A percentile compares a stretch with the other conserved stretches of the same genome.
These are phyloP conservation scores for Coemansia brasiliensis DNA, from an alignment of 192 early-diverging fungal genomes.

Conservation along the genomic window DNA sequence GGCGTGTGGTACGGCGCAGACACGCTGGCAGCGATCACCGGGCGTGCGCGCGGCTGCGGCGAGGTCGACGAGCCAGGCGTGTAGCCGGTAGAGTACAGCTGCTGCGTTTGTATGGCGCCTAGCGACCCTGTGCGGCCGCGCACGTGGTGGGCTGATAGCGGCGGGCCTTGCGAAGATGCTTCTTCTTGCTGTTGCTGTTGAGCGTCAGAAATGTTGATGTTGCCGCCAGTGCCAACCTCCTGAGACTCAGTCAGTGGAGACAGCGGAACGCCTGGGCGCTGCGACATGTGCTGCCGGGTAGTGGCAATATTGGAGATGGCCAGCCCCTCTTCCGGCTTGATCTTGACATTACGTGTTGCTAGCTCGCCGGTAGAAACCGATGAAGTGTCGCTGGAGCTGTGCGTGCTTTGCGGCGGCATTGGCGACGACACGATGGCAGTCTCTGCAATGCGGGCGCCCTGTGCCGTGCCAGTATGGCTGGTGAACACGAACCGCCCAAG, in stretches of 20 bases:
- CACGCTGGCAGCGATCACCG: constrained; percentile 1
- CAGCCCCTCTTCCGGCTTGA: constrained; percentile 25
- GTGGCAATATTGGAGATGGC: constrained; percentile 17
- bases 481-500: constrained; percentile 48
- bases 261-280: constrained; percentile 9
- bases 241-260: constrained; percentile 49
- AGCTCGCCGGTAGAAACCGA: constrained; percentile 9
- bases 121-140: constrained; percentile 37
- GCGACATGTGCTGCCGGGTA: constrained; percentile 7
- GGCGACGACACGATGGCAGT: constrained; percentile 1
- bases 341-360: background rate
- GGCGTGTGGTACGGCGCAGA: constrained; percentile 11
- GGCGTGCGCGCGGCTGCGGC: constrained; percentile 10
- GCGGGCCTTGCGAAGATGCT: constrained; percentile 2
- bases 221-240: constrained; percentile 21
- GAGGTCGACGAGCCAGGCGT: background rate
- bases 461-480: constrained; percentile 7
- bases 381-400: constrained; percentile 21
- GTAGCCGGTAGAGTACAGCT: constrained; percentile 19
- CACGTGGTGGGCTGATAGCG: background rate
- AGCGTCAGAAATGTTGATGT: constrained; percentile 23
- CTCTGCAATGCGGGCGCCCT: background rate
- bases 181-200: constrained; percentile 7
- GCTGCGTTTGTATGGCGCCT: constrained; percentile 16
- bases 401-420: constrained; percentile 10